phyloP scores from a whole-genome alignment of 2,329 filamentous ascomycete species.

The Periconia digitata region DNA sequence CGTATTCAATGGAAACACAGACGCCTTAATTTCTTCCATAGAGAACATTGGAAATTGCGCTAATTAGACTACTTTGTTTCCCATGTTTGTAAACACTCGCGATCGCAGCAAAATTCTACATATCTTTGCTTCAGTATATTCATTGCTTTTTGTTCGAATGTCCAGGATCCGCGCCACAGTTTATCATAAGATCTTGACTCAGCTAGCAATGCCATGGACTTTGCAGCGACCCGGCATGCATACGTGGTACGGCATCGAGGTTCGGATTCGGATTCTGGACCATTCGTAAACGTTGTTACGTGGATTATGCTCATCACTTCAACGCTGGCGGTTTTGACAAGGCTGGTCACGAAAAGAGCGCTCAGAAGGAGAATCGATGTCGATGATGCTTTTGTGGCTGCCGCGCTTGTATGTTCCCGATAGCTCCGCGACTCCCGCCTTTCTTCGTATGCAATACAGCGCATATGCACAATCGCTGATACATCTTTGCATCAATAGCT shows the following conservation, averaged over 20 bases:
- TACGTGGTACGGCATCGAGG: conserved; percentile 31
- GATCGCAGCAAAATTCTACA: not conserved
- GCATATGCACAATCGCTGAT: no score
- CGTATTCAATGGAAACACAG: not conserved
- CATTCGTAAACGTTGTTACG: conserved; percentile 38
- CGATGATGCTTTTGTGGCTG: conserved; percentile 38
- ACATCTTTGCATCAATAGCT: conserved; percentile 14
- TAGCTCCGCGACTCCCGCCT: no score
- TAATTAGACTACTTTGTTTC: not conserved
- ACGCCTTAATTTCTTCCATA: not conserved
- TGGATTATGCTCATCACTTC: conserved; percentile 40
- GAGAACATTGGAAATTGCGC: not conserved
- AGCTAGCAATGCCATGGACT: conserved; percentile 27
- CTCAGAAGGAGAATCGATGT: conserved; percentile 32
- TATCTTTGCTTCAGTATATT: not conserved
- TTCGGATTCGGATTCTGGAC: conserved; percentile 31
- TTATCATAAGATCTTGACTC: conserved; percentile 9
- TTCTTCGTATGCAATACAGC: not conserved
- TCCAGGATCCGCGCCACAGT: no score
- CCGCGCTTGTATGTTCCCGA: conserved; percentile 33
- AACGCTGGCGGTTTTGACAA: conserved; percentile 34
- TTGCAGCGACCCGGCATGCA: conserved; percentile 16
- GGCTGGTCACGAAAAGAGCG: conserved; percentile 38
- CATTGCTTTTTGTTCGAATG: not conserved
- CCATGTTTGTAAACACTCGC: not conserved